Percentiles rank a stretch among this genome's conserved stretches.
Evolutionary conservation across 495 filamentous ascomycete genomes (phyloP).

Genomic region (Aspergillus ostianus): DNA sequence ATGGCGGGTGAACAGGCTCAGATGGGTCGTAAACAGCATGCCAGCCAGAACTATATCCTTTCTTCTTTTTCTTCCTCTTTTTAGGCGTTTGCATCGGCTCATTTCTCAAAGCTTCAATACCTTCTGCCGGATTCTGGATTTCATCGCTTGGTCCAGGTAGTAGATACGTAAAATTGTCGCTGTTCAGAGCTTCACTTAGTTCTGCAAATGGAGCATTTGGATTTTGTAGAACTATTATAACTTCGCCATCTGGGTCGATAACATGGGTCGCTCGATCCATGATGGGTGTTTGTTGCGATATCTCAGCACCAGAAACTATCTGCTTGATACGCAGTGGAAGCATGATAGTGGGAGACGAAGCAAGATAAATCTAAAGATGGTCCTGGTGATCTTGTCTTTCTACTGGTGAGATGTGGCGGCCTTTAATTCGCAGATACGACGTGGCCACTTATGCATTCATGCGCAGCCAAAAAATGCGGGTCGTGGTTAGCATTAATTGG

Average conservation of each 20-base stretch:
- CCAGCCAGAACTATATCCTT: constrained; percentile 1
- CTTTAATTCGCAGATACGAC: constrained; percentile 1
- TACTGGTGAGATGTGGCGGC: neutral
- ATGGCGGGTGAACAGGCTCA: neutral
- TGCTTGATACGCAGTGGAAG: neutral
- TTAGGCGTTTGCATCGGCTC: constrained; percentile 1
- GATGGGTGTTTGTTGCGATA: too few relatives aligned
- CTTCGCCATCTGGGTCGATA: constrained; percentile 9
- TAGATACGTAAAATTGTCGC: too few relatives aligned
- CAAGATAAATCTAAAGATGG: constrained; percentile 6
- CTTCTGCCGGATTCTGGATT: too few relatives aligned
- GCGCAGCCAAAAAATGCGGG: neutral
- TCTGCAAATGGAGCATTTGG: constrained; percentile 6
- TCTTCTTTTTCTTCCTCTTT: neutral
- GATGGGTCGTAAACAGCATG: neutral
- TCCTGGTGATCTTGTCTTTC: neutral
- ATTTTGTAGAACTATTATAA: constrained; percentile 7
- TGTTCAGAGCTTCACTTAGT: too few relatives aligned
- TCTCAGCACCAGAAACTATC: too few relatives aligned
- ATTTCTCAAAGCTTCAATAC: neutral
- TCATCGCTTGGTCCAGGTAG: too few relatives aligned
- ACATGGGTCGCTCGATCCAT: constrained; percentile 1
- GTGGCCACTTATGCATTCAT: neutral
- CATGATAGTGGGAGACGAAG: neutral
- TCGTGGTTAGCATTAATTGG: constrained; percentile 1